Evolutionary conservation across 371 early-diverging fungal species (phyloP).

Genomic region (Lichtheimia hyalospora): DNA sequence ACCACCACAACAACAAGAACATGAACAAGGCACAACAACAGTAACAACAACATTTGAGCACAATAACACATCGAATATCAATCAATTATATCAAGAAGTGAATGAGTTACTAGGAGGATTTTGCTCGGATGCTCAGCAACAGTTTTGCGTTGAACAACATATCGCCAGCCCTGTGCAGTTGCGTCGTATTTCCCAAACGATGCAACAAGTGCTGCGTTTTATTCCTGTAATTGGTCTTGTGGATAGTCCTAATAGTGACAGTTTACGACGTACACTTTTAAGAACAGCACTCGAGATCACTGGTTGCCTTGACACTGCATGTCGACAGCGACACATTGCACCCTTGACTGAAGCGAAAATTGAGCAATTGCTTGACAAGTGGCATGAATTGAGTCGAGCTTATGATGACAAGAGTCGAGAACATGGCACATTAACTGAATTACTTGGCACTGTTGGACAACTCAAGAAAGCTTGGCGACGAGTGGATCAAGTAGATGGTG

Average conservation of each 20-base stretch:
- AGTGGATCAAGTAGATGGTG: slow-evolving; percentile 18
- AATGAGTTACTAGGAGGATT: slow-evolving; percentile 14
- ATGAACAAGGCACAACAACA: neutral
- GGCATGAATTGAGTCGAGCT: slow-evolving; percentile 22
- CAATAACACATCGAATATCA: too few relatives aligned
- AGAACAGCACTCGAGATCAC: slow-evolving; percentile 14
- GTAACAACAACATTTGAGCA: too few relatives aligned
- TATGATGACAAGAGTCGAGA: slow-evolving; percentile 36
- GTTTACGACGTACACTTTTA: slow-evolving; percentile 14
- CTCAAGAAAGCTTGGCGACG: slow-evolving; percentile 22
- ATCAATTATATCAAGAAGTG: slow-evolving; percentile 19
- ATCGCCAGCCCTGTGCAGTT: slow-evolving; percentile 17
- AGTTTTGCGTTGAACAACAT: slow-evolving; percentile 20
- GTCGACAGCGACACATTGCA: slow-evolving; percentile 21
- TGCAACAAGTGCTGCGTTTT: slow-evolving; percentile 19
- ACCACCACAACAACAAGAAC: neutral
- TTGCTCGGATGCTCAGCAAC: slow-evolving; percentile 18
- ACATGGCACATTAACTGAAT: slow-evolving; percentile 11
- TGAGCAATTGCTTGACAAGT: slow-evolving; percentile 21
- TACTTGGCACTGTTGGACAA: slow-evolving; percentile 11
- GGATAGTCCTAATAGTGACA: slow-evolving; percentile 6
- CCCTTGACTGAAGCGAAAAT: slow-evolving; percentile 7
- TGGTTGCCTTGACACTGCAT: slow-evolving; percentile 9
- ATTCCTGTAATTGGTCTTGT: slow-evolving; percentile 13
- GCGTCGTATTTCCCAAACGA: slow-evolving; percentile 18